Percentiles rank a stretch among this genome's conserved stretches.
These are phyloP conservation scores for Balansia obtecta DNA, from an alignment of 2,329 filamentous ascomycete genomes.

Conservation along the genomic window DNA sequence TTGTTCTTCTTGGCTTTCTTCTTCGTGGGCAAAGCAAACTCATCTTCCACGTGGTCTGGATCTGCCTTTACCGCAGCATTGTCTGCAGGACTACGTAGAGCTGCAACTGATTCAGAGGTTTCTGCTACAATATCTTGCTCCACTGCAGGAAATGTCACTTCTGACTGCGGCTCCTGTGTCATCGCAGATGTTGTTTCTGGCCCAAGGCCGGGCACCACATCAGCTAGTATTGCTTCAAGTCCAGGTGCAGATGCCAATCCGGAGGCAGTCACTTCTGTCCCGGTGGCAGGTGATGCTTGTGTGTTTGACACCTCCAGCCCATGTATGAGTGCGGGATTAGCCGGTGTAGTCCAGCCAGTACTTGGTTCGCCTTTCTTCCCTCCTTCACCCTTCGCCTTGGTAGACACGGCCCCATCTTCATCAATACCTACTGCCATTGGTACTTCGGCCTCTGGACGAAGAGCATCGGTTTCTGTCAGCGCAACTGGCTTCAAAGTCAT, in stretches of 20 bases:
- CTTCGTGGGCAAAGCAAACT: slow-evolving; percentile 2
- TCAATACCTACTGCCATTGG: neutral
- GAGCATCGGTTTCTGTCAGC: neutral
- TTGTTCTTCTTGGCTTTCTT: slow-evolving; percentile 5
- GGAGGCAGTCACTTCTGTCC: neutral
- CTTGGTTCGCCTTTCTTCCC: slow-evolving; percentile 18
- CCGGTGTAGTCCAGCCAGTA: neutral
- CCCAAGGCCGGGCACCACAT: neutral
- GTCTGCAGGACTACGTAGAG: neutral
- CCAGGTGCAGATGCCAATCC: neutral
- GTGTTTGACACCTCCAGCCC: neutral
- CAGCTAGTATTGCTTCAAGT: neutral
- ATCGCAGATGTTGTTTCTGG: neutral
- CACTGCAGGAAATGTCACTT: neutral
- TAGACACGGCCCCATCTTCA: neutral
- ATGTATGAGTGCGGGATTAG: neutral
- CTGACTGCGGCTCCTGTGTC: neutral
- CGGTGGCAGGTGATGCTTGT: neutral
- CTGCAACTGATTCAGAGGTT: neutral
- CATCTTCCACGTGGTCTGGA: neutral
- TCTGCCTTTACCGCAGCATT: neutral
- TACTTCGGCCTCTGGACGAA: neutral
- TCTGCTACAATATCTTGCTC: neutral
- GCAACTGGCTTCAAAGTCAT: neutral
- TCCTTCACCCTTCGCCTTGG: slow-evolving; percentile 11